Base-by-base conservation (phyloP, 371 early-diverging fungal genomes). In the Smittium mucronatum region DNA sequence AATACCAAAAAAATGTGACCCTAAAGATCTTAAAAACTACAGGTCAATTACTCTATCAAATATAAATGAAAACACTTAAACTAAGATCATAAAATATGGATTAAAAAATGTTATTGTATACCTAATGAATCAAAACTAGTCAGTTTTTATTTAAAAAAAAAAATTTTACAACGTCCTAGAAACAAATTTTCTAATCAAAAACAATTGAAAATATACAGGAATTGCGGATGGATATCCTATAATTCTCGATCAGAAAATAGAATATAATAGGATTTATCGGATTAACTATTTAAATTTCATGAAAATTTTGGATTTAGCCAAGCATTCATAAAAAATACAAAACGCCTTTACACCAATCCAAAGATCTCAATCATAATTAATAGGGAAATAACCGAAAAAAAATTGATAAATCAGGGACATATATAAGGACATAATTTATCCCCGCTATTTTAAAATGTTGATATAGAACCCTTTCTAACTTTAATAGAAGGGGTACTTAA, bases 361-460 rank as follows among this genome's bases (percentile, higher is more conserved):
- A 28, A 65, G 8, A 65, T 34, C 5, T 34, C 34, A 65, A 33
- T 65, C n/a, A 65, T 32, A 36, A 65, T 65, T n/a, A 65, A 65
- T 65, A 34, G 65, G 5, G 65, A 36, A 65, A 26, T 65, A 25
- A 65, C 65, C 11, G 30, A 33, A 21, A 2, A 33, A 25, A 28
- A 64, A 34, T 1, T 17, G 5, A 72, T 70, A 30, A 34, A n/a
- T 34, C 64, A 69, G 30, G 73, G 73, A 0, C 70, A 65, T 0
- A 29, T 57, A 0, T 65, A 72, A 31, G 64, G 73, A 1, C 70
- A 73, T 33, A 70, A 59, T 17, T 63, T 70, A 0, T 70, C 70
- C 8, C 73, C 73, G 11, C 67, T 73, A 0, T 61, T 70, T 0
- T 73, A 73, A 33, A 73, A 73, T 29, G 5, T 70, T 0, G 61